These are phyloP conservation scores for Acanthamoeba lenticulata DNA, from an alignment of 208 protist species.

Conservation along the genomic window DNA sequence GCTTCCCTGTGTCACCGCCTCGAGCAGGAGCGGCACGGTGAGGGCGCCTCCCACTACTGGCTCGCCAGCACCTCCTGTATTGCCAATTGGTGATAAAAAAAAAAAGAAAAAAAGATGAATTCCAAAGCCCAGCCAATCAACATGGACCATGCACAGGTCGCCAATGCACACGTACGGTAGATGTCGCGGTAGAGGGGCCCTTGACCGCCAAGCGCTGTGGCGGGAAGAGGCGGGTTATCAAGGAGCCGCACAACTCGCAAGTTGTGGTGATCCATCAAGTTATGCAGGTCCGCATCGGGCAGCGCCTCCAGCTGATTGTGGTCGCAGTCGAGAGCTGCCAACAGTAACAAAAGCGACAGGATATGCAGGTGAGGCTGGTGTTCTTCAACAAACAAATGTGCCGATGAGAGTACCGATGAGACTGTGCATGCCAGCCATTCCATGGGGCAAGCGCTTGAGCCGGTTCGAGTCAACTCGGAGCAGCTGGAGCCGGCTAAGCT, in stretches of 20 bases:
- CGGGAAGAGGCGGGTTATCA: not conserved
- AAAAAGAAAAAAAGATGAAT: too few species aligned
- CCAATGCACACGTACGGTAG: not conserved
- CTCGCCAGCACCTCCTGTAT: too few species aligned
- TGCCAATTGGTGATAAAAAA: not conserved
- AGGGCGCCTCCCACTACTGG: not conserved
- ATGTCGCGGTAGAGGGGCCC: not conserved
- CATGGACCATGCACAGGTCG: too few species aligned
- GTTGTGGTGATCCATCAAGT: not conserved
- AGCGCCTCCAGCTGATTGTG: not conserved
- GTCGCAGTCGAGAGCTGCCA: constrained; percentile 20
- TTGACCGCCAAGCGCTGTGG: not conserved
- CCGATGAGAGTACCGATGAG: not conserved
- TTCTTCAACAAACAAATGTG: not conserved
- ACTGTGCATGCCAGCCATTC: not conserved
- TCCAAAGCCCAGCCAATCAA: too few species aligned
- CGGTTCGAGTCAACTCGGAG: constrained; percentile 8
- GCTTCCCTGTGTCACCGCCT: not conserved
- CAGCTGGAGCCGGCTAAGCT: not conserved
- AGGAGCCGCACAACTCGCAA: not conserved
- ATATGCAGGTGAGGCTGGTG: too few species aligned
- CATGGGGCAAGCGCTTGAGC: not conserved
- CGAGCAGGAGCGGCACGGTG: not conserved
- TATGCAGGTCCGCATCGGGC: not conserved
- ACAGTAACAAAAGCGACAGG: too few species aligned